A percentile compares a stretch with the other conserved stretches of the same genome.
These are phyloP conservation scores for Quercus cerris DNA, from an alignment of 306 rosid species.

Conservation along the genomic window DNA sequence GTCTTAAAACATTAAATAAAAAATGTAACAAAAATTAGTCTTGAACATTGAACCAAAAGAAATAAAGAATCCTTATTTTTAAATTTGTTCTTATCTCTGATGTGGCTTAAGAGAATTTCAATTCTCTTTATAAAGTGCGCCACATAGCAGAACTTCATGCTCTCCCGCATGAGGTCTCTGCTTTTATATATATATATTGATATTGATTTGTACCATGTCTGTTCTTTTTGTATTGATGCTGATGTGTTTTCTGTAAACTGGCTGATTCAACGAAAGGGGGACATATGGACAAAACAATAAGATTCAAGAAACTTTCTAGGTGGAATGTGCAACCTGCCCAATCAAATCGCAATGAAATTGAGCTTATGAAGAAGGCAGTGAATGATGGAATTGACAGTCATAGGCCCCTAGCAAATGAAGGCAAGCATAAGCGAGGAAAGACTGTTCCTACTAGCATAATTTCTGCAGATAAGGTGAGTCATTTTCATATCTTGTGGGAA, in stretches of 20 bases:
- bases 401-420: constrained; percentile 41
- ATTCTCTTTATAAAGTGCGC: too few relatives aligned
- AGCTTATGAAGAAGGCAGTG: constrained; percentile 16
- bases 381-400: constrained; percentile 34
- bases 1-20: too few relatives aligned
- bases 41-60: too few relatives aligned
- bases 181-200: too few relatives aligned
- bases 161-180: too few relatives aligned
- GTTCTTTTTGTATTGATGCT: constrained; percentile 18
- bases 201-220: neutral
- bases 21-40: too few relatives aligned
- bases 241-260: neutral
- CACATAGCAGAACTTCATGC: too few relatives aligned
- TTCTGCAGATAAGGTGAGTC: constrained; percentile 51
- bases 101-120: too few relatives aligned
- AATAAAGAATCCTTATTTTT: too few relatives aligned
- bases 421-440: constrained; percentile 53
- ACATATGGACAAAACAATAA: constrained; percentile 41
- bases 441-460: constrained; percentile 31
- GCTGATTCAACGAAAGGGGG: constrained; percentile 44
- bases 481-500: constrained; percentile 9
- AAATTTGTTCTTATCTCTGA: too few relatives aligned
- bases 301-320: constrained; percentile 70
- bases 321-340: constrained; percentile 61
- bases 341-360: constrained; percentile 31